Evolutionary conservation across 805 yeast genomes (phyloP).

Genomic region (Suhomyces sp.): DNA sequence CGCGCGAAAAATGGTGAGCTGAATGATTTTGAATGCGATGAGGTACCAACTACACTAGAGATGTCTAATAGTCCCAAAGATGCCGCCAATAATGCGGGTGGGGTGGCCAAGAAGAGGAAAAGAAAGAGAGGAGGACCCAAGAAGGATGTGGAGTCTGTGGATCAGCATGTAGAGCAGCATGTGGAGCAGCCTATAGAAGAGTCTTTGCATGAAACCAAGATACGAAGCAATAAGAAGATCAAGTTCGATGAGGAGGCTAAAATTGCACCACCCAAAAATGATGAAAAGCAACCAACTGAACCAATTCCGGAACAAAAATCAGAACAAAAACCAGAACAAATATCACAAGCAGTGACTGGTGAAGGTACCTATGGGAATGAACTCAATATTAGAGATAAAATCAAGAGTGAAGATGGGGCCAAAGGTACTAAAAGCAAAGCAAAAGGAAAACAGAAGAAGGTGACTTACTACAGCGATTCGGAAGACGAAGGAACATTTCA

Average conservation of each 20-base stretch:
- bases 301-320: background rate
- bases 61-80: conserved; percentile 1
- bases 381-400: background rate
- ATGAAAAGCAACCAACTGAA: background rate
- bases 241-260: conserved; percentile 12
- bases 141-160: background rate
- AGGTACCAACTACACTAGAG: background rate
- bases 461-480: conserved; percentile 6
- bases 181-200: background rate
- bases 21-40: background rate
- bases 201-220: background rate
- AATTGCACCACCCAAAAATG: background rate
- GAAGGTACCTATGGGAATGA: background rate
- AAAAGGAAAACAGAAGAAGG: background rate
- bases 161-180: background rate
- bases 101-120: conserved; percentile 20
- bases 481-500: conserved; percentile 15
- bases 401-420: background rate
- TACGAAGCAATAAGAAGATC: conserved; percentile 14
- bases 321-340: background rate
- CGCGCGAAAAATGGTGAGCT: background rate
- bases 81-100: background rate
- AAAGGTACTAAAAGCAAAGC: background rate
- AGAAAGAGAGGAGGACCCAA: conserved; percentile 27
- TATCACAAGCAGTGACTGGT: background rate